Evolutionary conservation across 2,329 filamentous ascomycete species (phyloP), one percentile per base, ranked within the genome.

Genomic region (Colletotrichum lini): DNA sequence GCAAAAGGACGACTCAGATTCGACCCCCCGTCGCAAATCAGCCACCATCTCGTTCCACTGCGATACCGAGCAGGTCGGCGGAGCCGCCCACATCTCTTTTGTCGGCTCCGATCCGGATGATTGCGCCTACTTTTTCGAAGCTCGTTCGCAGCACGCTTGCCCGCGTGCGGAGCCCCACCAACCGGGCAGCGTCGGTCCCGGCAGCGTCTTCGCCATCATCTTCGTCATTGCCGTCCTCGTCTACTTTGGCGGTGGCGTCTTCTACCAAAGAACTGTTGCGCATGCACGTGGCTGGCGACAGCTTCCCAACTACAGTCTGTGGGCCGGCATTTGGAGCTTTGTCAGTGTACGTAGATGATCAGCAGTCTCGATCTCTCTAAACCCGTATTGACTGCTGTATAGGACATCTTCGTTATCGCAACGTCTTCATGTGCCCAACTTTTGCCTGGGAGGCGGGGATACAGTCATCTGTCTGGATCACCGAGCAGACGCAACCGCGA

Each of bases 221-320:
- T 89, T 90, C 75, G 85, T 87, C 71, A 88, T 91, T 71, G 93
- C 95, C 12, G 87, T 98, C 47, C 84, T 96, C 12, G 96, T 96
- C 26, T 99, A 99, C 82, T 85, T 98, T 66, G 88, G 97, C 47
- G 96, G 96, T 75, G 96, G 96, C 78, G 93, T 97, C 76, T 95
- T 98, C 73, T 99, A 98, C 85, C 96, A 98, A 82, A 91, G 96
- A 71, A 97, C 94, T 42, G 95, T 99, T 69, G 92, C 95, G 82
- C 94, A 99, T 80, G 95, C 97, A 76, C 89, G 96, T 73, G 96
- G 96, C 58, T 98, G 96, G 96, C 90, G 94, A 76, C 96, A 99
- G 81, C 85, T 98, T 76, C 96, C 96, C 64, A 98, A 99, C 83
- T 98, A 96, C 84, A 91, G 90, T 76, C 89, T 98, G 76, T 99